phyloP scores from a whole-genome alignment of 2,329 filamentous ascomycete genomes.

The Xylariaceae sp. region DNA sequence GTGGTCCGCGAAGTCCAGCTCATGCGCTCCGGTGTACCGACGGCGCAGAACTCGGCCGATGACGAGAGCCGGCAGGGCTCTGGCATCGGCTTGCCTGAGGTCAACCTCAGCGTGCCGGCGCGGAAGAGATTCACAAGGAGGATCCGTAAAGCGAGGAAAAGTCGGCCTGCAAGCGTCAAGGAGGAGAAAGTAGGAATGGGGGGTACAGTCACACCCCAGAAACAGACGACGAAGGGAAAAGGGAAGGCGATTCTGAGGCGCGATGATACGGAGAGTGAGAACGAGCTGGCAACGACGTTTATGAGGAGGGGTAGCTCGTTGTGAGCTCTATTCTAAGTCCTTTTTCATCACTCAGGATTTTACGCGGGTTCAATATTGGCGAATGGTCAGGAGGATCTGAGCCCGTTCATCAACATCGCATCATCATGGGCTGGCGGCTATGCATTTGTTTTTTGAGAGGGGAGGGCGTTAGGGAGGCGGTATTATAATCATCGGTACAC shows the following conservation, averaged over 20 bases:
- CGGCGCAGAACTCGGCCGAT: conserved; percentile 59
- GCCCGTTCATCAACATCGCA: background rate
- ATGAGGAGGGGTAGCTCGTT: conserved; percentile 52
- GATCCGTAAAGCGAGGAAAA: conserved; percentile 31
- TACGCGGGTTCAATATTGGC: background rate
- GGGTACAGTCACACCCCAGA: conserved; percentile 25
- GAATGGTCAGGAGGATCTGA: background rate
- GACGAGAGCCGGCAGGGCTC: conserved; percentile 45
- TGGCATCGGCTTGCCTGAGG: background rate
- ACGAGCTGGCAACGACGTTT: conserved; percentile 39
- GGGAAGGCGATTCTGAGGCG: conserved; percentile 54
- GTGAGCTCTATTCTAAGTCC: conserved; percentile 35
- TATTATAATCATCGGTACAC: conserved; percentile 14
- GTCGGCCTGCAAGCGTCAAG: conserved; percentile 50
- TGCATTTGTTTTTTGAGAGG: conserved; percentile 16
- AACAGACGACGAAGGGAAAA: conserved; percentile 52
- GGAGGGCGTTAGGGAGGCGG: conserved; percentile 22
- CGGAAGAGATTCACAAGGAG: conserved; percentile 14
- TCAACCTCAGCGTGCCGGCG: background rate
- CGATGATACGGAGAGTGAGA: conserved; percentile 43
- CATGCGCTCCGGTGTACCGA: conserved; percentile 56
- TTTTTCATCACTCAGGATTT: background rate
- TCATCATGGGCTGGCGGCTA: background rate
- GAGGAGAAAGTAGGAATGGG: conserved; percentile 45
- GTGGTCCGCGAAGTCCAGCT: conserved; percentile 82